Evolutionary conservation across 345 rosid species (phyloP).

Genomic region (Populus simonii): DNA sequence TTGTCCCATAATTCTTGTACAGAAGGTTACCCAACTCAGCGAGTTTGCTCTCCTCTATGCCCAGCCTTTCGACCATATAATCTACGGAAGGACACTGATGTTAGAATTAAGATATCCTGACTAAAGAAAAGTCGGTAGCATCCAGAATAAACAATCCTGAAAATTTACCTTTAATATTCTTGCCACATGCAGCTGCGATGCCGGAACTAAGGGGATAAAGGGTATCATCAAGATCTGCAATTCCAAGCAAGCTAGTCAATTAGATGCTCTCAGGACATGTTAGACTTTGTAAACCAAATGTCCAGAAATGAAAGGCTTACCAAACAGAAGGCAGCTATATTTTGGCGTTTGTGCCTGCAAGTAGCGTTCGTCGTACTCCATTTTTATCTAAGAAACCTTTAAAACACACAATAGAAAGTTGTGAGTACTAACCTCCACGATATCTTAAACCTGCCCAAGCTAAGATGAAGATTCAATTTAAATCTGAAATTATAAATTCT

Average conservation of each 20-base stretch:
- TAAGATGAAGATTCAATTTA: conserved; percentile 20
- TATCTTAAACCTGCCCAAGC: conserved; percentile 18
- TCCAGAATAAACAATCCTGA: background rate
- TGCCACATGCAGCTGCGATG: conserved; percentile 27
- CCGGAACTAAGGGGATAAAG: conserved; percentile 32
- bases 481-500: conserved; percentile 12
- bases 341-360: conserved; percentile 23
- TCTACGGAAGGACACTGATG: conserved; percentile 34
- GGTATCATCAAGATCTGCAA: conserved; percentile 35
- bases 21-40: conserved; percentile 59
- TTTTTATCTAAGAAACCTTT: conserved; percentile 27
- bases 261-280: background rate
- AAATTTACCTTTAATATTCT: conserved; percentile 27
- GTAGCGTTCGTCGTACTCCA: conserved; percentile 26
- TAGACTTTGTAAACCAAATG: background rate
- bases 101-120: background rate
- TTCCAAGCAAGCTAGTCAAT: background rate
- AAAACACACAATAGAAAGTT: conserved; percentile 17
- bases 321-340: conserved; percentile 32
- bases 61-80: conserved; percentile 80
- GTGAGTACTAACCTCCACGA: conserved; percentile 17
- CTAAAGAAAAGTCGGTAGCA: conserved; percentile 1
- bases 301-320: conserved; percentile 7
- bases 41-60: conserved; percentile 62
- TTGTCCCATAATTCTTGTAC: conserved; percentile 93